Conservation (phyloP, 306 rosid genomes). For the Cucumis hystrix region DNA sequence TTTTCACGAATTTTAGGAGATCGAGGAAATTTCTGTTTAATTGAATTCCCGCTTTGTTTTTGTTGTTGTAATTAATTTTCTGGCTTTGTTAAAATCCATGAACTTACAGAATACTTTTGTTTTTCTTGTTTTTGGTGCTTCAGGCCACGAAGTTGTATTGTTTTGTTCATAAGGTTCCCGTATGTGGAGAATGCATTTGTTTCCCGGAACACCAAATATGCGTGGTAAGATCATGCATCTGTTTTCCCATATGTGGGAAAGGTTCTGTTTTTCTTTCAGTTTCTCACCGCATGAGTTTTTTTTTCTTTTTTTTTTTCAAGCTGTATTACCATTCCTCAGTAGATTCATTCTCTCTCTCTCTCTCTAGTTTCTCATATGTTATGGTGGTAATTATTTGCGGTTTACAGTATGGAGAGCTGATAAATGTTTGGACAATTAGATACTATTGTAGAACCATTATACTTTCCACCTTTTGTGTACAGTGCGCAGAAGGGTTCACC, state of each 20-base stretch:
- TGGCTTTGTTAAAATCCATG: neutral
- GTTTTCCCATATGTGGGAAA: neutral
- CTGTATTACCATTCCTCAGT: neutral
- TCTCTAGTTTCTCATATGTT: neutral
- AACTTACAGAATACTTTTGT: neutral
- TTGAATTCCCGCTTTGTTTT: neutral
- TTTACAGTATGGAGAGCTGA: neutral
- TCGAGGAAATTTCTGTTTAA: neutral
- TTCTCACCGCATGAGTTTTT: neutral
- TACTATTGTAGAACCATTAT: neutral
- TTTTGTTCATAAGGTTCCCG: conserved; percentile 97
- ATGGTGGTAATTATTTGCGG: neutral
- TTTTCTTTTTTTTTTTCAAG: conserved; percentile 11
- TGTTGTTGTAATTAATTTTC: neutral
- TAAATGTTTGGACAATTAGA: neutral
- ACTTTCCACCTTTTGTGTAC: neutral
- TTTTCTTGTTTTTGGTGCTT: conserved; percentile 14
- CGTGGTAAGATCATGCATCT: conserved; percentile 34
- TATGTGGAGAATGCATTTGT: conserved; percentile 98
- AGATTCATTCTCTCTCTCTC: neutral
- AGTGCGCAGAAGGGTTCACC: neutral
- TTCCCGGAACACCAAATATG: conserved; percentile 95
- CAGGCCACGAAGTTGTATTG: conserved; percentile 98
- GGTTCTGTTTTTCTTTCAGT: neutral
- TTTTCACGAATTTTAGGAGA: neutral